A percentile compares a stretch with the other conserved stretches of the same genome.
Conservation (phyloP, 257 asterid genomes). For the Mitragyna speciosa region DNA sequence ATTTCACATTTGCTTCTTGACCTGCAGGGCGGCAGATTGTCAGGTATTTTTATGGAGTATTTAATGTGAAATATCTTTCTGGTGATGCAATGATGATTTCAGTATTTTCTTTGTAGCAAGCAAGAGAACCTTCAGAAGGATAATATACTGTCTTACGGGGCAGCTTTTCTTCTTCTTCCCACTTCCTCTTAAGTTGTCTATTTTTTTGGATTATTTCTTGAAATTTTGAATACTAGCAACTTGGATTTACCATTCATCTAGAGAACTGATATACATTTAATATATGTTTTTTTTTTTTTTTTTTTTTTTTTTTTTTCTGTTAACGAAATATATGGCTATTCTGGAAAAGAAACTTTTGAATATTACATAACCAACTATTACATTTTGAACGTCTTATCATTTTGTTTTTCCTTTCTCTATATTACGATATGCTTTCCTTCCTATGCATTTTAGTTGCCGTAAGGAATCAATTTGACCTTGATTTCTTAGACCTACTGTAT, state of each 20-base stretch:
- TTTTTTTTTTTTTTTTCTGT: too few relatives aligned
- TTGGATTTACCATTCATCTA: neutral
- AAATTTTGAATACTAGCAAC: neutral
- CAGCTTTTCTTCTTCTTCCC: neutral
- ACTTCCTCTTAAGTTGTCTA: neutral
- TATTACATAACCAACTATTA: neutral
- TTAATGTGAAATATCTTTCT: neutral
- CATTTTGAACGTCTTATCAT: neutral
- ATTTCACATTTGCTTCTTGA: constrained; percentile 27
- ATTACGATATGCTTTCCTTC: neutral
- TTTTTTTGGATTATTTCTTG: neutral
- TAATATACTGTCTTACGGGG: neutral
- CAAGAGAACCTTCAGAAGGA: neutral
- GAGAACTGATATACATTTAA: neutral
- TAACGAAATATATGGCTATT: too few relatives aligned
- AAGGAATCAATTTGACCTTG: neutral
- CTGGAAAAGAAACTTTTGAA: neutral
- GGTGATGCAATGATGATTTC: neutral
- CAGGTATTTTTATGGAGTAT: constrained; percentile 48
- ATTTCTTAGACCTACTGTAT: neutral
- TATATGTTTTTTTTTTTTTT: too few relatives aligned
- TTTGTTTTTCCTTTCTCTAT: neutral
- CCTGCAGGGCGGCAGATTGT: constrained; percentile 82
- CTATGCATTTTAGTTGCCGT: too few relatives aligned
- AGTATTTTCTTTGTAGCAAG: neutral